Percentiles rank a stretch among this genome's conserved stretches.
These are phyloP conservation scores for Acanthochlamys bracteata DNA, from an alignment of 106 monocot genomes.

Conservation along the genomic window DNA sequence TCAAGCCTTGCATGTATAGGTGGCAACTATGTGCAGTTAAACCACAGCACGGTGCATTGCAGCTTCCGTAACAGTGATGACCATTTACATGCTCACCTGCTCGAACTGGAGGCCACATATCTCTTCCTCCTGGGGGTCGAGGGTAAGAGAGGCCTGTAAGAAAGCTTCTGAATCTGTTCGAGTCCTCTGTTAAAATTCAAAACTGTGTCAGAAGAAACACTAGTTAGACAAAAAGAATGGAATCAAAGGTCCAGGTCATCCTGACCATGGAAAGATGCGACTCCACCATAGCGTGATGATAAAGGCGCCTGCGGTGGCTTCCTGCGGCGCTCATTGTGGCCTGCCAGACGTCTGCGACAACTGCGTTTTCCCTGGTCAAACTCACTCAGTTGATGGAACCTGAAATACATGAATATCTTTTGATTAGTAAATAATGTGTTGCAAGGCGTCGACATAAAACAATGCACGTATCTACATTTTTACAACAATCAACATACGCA, in stretches of 20 bases:
- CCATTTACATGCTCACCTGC: conserved; percentile 12
- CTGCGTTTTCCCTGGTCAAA: conserved; percentile 74
- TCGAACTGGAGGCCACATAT: conserved; percentile 27
- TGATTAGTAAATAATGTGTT: too few relatives aligned
- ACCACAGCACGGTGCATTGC: background rate
- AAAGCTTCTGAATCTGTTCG: conserved; percentile 36
- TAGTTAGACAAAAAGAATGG: background rate
- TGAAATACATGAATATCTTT: conserved; percentile 2
- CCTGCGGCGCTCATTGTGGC: conserved; percentile 48
- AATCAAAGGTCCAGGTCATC: background rate
- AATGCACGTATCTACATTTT: too few relatives aligned
- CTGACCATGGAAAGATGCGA: conserved; percentile 52
- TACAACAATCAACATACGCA: too few relatives aligned
- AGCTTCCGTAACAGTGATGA: conserved; percentile 5
- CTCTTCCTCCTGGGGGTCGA: conserved; percentile 19
- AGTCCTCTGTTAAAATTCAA: conserved; percentile 22
- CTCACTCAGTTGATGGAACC: conserved; percentile 55
- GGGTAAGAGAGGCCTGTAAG: conserved; percentile 48
- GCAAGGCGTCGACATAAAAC: too few relatives aligned
- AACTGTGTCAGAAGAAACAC: background rate
- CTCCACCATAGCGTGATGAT: conserved; percentile 38
- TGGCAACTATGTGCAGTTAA: conserved; percentile 1
- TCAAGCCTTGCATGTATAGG: conserved; percentile 13
- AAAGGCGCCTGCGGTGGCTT: conserved; percentile 50
- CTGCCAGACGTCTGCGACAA: conserved; percentile 57